Percentiles rank a stretch among this genome's conserved stretches.
Evolutionary conservation across 164 flowering plant species (phyloP).

Genomic region (Santalum album): DNA sequence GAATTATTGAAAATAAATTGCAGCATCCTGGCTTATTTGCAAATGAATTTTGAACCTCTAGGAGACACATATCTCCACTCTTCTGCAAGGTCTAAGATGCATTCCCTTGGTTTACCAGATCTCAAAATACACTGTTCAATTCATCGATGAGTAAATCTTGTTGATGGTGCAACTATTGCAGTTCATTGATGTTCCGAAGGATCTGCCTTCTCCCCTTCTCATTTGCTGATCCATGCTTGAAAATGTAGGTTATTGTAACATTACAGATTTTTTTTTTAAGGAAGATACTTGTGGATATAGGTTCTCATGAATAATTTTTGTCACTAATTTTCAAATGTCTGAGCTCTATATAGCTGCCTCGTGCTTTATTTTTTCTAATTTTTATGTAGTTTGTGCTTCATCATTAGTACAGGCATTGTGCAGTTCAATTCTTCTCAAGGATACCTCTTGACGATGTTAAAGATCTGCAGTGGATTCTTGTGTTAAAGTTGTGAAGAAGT

Average conservation of each 20-base stretch:
- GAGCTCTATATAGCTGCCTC: too few relatives aligned
- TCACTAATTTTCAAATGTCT: too few relatives aligned
- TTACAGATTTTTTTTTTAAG: conserved; percentile 1
- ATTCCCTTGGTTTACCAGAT: not conserved
- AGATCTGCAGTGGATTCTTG: too few relatives aligned
- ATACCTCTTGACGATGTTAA: too few relatives aligned
- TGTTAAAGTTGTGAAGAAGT: too few relatives aligned
- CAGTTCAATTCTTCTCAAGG: too few relatives aligned
- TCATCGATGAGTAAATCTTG: not conserved
- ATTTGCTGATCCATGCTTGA: not conserved
- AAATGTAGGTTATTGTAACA: conserved; percentile 6
- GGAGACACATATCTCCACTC: not conserved
- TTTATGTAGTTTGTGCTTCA: too few relatives aligned
- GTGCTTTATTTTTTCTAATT: too few relatives aligned
- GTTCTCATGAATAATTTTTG: not conserved
- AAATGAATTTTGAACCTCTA: not conserved
- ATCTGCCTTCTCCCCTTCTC: too few relatives aligned
- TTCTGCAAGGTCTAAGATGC: not conserved
- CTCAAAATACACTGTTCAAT: not conserved
- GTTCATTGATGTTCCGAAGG: not conserved
- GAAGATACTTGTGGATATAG: not conserved
- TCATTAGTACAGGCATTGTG: too few relatives aligned
- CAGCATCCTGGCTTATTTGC: not conserved
- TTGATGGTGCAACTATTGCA: not conserved
- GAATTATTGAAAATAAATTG: too few relatives aligned